A percentile compares a stretch with the other conserved stretches of the same genome.
phyloP scores from a whole-genome alignment of 2,329 filamentous ascomycete genomes.

The Metarhizium brunneum region DNA sequence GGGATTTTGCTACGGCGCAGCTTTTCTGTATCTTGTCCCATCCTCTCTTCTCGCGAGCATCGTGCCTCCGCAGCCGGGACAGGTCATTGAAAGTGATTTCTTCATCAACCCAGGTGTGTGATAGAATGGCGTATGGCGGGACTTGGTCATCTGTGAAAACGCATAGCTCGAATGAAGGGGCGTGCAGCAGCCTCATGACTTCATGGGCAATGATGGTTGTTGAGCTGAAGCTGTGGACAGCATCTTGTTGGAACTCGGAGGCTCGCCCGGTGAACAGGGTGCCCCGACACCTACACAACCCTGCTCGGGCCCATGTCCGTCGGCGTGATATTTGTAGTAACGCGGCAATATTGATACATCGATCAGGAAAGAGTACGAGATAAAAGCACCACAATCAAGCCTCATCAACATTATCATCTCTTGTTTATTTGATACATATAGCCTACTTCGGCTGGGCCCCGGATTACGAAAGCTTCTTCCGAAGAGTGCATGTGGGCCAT shows the following conservation, averaged over 20 bases:
- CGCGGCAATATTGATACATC: background rate
- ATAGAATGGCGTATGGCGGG: conserved; percentile 12
- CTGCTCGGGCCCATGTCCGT: too few relatives aligned
- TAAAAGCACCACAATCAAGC: background rate
- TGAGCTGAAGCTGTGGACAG: background rate
- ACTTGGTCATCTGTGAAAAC: conserved; percentile 10
- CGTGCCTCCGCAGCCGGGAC: background rate
- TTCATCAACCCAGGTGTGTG: conserved; percentile 12
- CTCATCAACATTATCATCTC: background rate
- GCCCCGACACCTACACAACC: too few relatives aligned
- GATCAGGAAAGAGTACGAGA: background rate
- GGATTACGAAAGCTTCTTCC: background rate
- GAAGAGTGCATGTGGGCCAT: background rate
- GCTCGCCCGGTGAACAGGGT: too few relatives aligned
- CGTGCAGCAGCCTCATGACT: conserved; percentile 17
- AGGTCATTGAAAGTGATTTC: conserved; percentile 11
- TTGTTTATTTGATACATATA: background rate
- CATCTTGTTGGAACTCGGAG: background rate
- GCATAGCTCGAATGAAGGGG: conserved; percentile 12
- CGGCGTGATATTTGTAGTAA: too few relatives aligned
- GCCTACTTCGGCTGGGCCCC: background rate
- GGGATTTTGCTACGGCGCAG: conserved; percentile 5
- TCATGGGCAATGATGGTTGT: background rate
- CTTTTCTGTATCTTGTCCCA: conserved; percentile 7
- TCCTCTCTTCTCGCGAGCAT: conserved; percentile 1